Evolutionary conservation across 139 green algal genomes (phyloP), one percentile per base, ranked within the genome.

Genomic region (Chlamydomonas schloesseri): DNA sequence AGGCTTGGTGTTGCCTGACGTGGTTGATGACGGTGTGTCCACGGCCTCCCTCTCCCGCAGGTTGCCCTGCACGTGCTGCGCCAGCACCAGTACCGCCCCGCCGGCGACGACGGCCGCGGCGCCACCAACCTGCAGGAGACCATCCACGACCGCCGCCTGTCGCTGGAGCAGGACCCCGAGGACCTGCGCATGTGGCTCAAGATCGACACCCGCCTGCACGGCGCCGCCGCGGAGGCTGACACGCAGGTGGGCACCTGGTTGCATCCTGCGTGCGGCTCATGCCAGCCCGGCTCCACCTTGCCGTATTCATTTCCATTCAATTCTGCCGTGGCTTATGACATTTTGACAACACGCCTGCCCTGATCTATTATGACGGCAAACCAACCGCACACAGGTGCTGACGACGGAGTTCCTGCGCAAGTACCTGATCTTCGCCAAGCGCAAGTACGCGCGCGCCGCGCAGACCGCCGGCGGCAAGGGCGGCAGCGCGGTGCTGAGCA

Each of bases 41-140:
- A 28, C 68, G 28, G 68, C 68, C 9, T 34, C 3, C 11, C 64
- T 71, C 28, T 64, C 17, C 60, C 60, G 24, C 67, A 94, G 91
- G 93, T 97, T 46, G 94, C 94, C 1, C 70, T 89, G 47, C 88
- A 91, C 73, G 88, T 91, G 6, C 92, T 99, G 70, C 87, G 92
- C 8, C 97, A 99, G 93, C 97, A 99, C 93, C 91, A 92, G 28
- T 99, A 97, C 94, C 91, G 97, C 28, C 87, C 93, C 1, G 75
- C 91, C 5, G 96, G 95, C 0, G 95, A 98, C 65, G 85, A 90
- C 58, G 89, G 89, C 65, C 81, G 67, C 29, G 86, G 86, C 24
- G 86, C 46, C 26, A 11, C 71, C 5, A 50, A 50, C 42, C 21
- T 89, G 71, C 82, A 88, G 77, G 89, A 93, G 72, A 91, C 77